phyloP scores from a whole-genome alignment of 495 filamentous ascomycete genomes.

The Aspergillus wentii region DNA sequence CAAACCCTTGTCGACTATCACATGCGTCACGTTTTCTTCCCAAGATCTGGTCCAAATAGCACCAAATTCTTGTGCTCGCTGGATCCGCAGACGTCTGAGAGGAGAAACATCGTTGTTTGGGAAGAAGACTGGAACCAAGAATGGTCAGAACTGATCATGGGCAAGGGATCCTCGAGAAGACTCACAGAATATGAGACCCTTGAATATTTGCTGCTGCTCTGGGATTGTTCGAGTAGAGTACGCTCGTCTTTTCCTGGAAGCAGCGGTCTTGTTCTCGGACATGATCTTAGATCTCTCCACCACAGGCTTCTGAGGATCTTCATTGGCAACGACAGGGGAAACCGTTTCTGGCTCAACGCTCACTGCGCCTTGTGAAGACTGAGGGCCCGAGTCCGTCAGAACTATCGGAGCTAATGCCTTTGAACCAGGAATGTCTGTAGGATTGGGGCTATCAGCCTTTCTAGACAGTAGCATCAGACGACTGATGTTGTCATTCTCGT shows the following conservation, averaged over 20 bases:
- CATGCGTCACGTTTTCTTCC: slow-evolving; percentile 56
- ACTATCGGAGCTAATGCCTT: background rate
- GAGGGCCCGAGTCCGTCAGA: too few species aligned
- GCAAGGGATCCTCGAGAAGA: background rate
- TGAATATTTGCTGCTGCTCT: slow-evolving; percentile 61
- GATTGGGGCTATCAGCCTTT: background rate
- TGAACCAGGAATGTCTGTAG: background rate
- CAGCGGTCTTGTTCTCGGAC: slow-evolving; percentile 10
- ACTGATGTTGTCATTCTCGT: slow-evolving; percentile 10
- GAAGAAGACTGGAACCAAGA: slow-evolving; percentile 56
- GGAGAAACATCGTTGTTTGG: slow-evolving; percentile 71
- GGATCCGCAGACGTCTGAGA: slow-evolving; percentile 63
- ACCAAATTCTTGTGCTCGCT: slow-evolving; percentile 71
- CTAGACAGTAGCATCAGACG: slow-evolving; percentile 4
- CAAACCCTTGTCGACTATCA: slow-evolving; percentile 72
- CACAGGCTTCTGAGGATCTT: background rate
- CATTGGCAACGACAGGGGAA: background rate
- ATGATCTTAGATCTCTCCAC: slow-evolving; percentile 6
- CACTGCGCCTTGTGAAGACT: too few species aligned
- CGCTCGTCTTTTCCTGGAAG: slow-evolving; percentile 22
- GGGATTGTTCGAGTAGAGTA: slow-evolving; percentile 40
- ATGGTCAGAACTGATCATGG: slow-evolving; percentile 1
- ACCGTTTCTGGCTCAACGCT: too few species aligned
- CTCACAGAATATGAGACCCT: slow-evolving; percentile 57
- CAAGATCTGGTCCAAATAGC: slow-evolving; percentile 59